Evolutionary conservation across 495 filamentous ascomycete genomes (phyloP).

Genomic region (Schizothecium vesticola): DNA sequence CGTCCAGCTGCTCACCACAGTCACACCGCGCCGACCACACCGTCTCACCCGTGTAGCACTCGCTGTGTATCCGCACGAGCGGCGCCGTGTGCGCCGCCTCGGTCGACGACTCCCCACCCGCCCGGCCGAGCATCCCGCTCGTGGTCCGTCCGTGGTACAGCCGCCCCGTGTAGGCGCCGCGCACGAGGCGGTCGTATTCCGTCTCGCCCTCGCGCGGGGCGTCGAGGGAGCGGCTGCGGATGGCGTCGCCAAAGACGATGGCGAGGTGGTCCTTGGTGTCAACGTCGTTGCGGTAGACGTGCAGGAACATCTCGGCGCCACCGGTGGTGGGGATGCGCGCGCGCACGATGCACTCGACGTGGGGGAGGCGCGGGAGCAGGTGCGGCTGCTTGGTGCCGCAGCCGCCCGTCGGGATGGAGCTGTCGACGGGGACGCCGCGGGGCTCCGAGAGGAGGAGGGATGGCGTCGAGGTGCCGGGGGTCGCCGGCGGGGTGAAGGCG

Average conservation of each 20-base stretch:
- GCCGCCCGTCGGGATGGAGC: slow-evolving; percentile 42
- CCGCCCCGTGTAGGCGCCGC: slow-evolving; percentile 85
- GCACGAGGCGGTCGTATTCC: slow-evolving; percentile 91
- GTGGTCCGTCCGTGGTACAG: slow-evolving; percentile 79
- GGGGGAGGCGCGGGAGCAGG: slow-evolving; percentile 62
- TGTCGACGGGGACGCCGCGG: slow-evolving; percentile 51
- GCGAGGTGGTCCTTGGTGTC: slow-evolving; percentile 96
- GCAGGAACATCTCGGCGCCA: slow-evolving; percentile 93
- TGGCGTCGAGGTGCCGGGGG: slow-evolving; percentile 58
- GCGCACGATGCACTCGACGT: slow-evolving; percentile 76
- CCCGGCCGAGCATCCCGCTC: slow-evolving; percentile 43
- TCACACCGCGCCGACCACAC: slow-evolving; percentile 97
- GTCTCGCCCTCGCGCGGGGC: slow-evolving; percentile 78
- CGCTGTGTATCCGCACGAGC: slow-evolving; percentile 90
- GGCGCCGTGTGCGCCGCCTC: slow-evolving; percentile 37
- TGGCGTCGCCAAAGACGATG: slow-evolving; percentile 89
- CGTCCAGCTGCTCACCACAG: slow-evolving; percentile 95
- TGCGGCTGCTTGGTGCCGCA: slow-evolving; percentile 56
- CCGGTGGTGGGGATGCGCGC: slow-evolving; percentile 81
- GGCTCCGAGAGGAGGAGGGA: slow-evolving; percentile 30
- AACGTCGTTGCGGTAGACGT: slow-evolving; percentile 86
- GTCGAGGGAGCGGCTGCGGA: slow-evolving; percentile 76
- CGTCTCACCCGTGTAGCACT: slow-evolving; percentile 98
- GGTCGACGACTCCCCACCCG: neutral
- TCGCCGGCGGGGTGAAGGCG: slow-evolving; percentile 75